Base-by-base conservation (phyloP, 2,329 filamentous ascomycete species). In the Chalaropsis thielavioides region DNA sequence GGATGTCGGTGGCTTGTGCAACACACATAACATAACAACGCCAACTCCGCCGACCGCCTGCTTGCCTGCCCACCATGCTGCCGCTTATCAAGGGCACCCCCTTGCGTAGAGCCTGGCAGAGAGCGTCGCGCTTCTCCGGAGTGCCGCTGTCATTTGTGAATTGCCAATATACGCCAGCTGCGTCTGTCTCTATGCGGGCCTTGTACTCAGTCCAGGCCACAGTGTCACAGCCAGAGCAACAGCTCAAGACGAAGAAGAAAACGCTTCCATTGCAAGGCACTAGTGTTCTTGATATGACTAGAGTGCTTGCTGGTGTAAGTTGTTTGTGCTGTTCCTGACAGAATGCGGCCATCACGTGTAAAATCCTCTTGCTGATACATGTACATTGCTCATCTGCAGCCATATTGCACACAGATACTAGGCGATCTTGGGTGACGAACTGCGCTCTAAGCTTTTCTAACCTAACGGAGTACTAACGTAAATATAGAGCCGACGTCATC, bases 391-490 rank as follows among this genome's bases (percentile, higher is more conserved):
- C 13, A n/a, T 3, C 38, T 65, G 15, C 71, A 97, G 90, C 94
- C 94, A 69, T 97, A 97, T 73, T 96, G 91, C 71, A 97, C 94
- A 44, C 94, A 99, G 74, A 96, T 99, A 64, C 77, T 99, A 10
- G 94, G 92, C 65, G 94, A 99, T 75, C 81, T 99, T 70, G 94
- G 94, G 92, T 96, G 84, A 74, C 7, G 5, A 38, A 84, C 69
- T 44, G 40, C 5, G 7, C n/a, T 19, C 2, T 19, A 8, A n/a
- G 17, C 8, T 8, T 19, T 58, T 7, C 35, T 6, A 24, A 24
- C 7, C 3, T 4, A n/a, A 19, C 35, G 17, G 13, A 1, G 15
- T 24, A 6, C 31, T 60, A 31, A 61, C 19, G 49, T 19, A 11
- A 15, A 15, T 2, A 15, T 13, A 95, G 91, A 69, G 94, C 94